Base-by-base conservation (phyloP, 169 alveolate species). In the Cryptosporidium viatorum region DNA sequence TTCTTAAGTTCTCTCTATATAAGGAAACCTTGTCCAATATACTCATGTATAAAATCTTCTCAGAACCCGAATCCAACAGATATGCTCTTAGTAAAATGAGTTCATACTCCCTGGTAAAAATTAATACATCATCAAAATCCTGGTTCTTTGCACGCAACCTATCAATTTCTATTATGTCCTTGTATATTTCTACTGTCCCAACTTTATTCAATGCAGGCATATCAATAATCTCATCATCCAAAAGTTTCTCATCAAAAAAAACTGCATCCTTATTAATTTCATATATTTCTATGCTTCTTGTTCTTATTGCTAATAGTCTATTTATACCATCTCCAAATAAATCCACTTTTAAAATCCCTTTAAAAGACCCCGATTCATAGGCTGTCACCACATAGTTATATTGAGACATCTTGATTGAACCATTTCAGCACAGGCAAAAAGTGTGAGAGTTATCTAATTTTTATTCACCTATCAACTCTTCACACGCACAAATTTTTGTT, bases 311-410 rank as follows among this genome's bases (percentile, higher is more conserved):
- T 41, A 80, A 29, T 33, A 80, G 23, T 65, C 89, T 58, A 41
- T 41, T 59, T 37, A 60, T 62, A 18, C 89, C 89, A 80, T 80
- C 89, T 21, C 75, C 75, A 43, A 80, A 80, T 67, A 80, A 48
- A 65, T 80, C 75, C 48, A 48, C 89, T 33, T 41, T 62, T 67
- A 80, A 62, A 6, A 52, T 37, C 35, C 89, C 75, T 29, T 41
- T 80, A 62, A 62, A 45, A n/a, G 89, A 80, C 29, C 51, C 65
- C 18, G 89, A 80, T 48, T 62, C 75, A 45, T 23, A 62, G 45
- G 75, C 89, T 26, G 89, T 80, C 41, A 80, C 89, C 58, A 80
- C 74, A 80, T 80, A 80, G 50, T 80, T 80, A 43, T 80, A 80
- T 51, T 80, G 89, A 80, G 89, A 80, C 89, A 80, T 80, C 37